A percentile compares a stretch with the other conserved stretches of the same genome.
These are phyloP conservation scores for Gracilaria caudata DNA, from an alignment of 23 red algal genomes.

Conservation along the genomic window DNA sequence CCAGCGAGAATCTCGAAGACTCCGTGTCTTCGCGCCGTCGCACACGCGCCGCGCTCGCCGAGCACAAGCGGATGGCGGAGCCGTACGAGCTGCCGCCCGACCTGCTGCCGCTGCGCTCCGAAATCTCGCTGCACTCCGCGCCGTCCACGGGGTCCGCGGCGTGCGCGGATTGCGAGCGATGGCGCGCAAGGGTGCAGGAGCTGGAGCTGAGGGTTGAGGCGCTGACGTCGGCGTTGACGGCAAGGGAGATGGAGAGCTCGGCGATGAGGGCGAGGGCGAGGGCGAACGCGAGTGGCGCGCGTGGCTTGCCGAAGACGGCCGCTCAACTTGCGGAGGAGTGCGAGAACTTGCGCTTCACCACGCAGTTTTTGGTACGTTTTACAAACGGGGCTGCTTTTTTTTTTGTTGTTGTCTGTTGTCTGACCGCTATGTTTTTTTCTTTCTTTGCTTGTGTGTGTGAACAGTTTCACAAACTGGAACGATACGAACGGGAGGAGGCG, in stretches of 20 bases:
- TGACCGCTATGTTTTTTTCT: background rate
- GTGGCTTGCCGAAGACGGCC: constrained; percentile 7
- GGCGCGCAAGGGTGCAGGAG: constrained; percentile 42
- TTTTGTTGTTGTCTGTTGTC: background rate
- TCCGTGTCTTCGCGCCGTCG: constrained; percentile 14
- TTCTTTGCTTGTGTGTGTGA: background rate
- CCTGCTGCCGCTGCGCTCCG: constrained; percentile 27
- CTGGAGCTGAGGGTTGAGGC: constrained; percentile 44
- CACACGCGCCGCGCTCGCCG: background rate
- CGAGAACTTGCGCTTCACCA: constrained; percentile 40
- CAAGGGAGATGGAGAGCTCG: constrained; percentile 34
- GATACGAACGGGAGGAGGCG: constrained; percentile 28
- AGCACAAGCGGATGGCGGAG: constrained; percentile 9
- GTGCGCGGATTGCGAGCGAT: constrained; percentile 57
- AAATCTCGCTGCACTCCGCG: background rate
- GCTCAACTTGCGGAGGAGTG: constrained; percentile 46
- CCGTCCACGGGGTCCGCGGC: background rate
- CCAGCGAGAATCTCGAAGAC: constrained; percentile 47
- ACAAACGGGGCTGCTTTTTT: background rate
- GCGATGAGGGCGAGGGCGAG: constrained; percentile 14
- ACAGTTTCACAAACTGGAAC: constrained; percentile 58
- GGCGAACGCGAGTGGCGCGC: background rate
- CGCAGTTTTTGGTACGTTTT: constrained; percentile 58
- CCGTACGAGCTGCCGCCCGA: constrained; percentile 36
- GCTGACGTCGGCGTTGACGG: constrained; percentile 24